Conservation (phyloP, 2,329 filamentous ascomycete genomes). For the Apiospora aurea region DNA sequence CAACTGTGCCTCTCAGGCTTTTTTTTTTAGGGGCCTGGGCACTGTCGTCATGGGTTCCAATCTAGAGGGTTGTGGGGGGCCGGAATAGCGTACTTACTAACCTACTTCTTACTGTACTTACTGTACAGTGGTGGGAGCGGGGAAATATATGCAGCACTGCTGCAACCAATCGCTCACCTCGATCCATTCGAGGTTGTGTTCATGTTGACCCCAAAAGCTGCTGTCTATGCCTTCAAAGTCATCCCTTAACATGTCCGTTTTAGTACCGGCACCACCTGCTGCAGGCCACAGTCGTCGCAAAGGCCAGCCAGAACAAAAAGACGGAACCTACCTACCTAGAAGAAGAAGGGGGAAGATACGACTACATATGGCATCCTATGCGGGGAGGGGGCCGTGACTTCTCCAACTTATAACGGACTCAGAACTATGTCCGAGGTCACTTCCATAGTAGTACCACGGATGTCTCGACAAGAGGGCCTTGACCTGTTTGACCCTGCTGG, state of each 20-base stretch:
- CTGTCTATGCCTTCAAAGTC: neutral
- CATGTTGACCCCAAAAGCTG: neutral
- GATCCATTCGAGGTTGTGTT: neutral
- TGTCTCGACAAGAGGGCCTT: neutral
- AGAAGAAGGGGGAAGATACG: neutral
- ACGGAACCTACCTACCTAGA: neutral
- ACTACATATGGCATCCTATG: neutral
- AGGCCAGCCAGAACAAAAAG: neutral
- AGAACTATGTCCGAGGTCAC: neutral
- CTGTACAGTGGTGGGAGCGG: neutral
- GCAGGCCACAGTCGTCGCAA: neutral
- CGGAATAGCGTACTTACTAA: neutral
- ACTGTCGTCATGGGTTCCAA: conserved; percentile 15
- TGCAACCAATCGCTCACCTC: neutral
- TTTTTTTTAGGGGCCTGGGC: neutral
- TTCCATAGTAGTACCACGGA: neutral
- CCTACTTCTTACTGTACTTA: too few species aligned
- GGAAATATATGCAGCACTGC: neutral
- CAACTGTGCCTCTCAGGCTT: neutral
- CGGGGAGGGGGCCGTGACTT: neutral
- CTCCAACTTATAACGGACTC: conserved; percentile 8
- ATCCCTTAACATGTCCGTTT: neutral
- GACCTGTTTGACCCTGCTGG: conserved; percentile 8
- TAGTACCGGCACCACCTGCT: neutral
- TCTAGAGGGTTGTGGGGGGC: conserved; percentile 3